Percentiles rank a stretch among this genome's conserved stretches.
phyloP scores from a whole-genome alignment of 73 alveolate genomes.

The Paramecium primaurelia region DNA sequence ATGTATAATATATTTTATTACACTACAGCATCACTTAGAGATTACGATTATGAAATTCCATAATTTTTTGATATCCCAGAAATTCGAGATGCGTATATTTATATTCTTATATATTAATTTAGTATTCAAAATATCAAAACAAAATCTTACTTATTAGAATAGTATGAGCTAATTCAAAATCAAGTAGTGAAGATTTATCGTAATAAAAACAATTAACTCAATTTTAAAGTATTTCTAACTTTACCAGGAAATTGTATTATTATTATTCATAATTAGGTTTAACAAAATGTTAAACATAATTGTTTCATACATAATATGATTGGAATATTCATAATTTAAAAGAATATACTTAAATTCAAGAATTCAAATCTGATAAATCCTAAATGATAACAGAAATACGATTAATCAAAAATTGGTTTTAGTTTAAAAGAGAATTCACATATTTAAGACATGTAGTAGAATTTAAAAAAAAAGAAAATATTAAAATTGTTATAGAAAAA shows the following conservation, averaged over 20 bases:
- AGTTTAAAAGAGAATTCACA: neutral
- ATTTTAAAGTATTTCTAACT: neutral
- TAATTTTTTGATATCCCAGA: neutral
- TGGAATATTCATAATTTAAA: neutral
- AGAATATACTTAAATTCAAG: neutral
- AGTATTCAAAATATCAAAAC: neutral
- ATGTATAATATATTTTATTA: neutral
- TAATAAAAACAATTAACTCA: neutral
- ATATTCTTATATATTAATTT: neutral
- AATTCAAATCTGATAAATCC: neutral
- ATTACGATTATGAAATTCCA: slow-evolving; percentile 8
- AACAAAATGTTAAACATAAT: neutral
- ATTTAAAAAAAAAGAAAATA: neutral
- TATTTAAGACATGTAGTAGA: neutral
- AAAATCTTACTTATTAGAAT: neutral
- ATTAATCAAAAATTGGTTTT: slow-evolving; percentile 4
- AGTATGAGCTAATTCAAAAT: neutral
- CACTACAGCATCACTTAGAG: neutral
- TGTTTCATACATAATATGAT: neutral
- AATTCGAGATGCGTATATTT: neutral
- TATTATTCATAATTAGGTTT: neutral
- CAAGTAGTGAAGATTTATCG: neutral
- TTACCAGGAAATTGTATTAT: neutral
- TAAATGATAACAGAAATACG: neutral
- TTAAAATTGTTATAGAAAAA: neutral